Base-by-base conservation (phyloP, 352 stramenopile species). In the Globisporangium okanoganense region DNA sequence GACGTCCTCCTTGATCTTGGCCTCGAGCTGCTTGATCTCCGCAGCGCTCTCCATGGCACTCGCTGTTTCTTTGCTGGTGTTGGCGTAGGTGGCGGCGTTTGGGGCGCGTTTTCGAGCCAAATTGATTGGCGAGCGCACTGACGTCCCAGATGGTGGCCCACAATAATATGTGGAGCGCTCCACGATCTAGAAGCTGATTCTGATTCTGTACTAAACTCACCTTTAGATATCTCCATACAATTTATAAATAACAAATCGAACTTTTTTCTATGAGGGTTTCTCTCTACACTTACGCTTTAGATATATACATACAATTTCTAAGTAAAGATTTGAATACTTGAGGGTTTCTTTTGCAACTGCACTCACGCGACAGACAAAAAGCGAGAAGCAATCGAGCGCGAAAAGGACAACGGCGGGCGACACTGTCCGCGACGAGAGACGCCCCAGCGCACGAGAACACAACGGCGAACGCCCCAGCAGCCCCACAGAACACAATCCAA, bases 11-110 rank as follows among this genome's bases (percentile, higher is more conserved):
- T 94, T 92, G 72, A 95, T 88, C 64, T 82, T 83, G 36, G 79
- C 82, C 61, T 95, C 86, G 40, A 95, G 70, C 74, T 94, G 84
- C 80, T 89, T 92, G 69, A 92, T 88, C 74, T 88, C 77, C 56
- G 73, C 76, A 35, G 70, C 72, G 35, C 70, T 85, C 68, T 71
- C 65, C 82, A 89, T 89, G 40, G 29, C 78, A 24, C 47, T 43
- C 40, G 22, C 24, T 18, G 18, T 31, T 18, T 53, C 41, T 29
- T 8, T 56, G n/a, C 24, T 33, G 48, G 2, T 48, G 36, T 31
- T 49, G 38, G 45, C 29, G 45, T 12, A 25, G 47, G 47, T 36
- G 48, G 48, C 36, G 45, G 18, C 54, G 43, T 68, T 78, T 62
- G 64, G 62, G 24, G 45, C 20, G 48, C 61, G 56, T n/a, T 71